phyloP scores from a whole-genome alignment of 2,329 filamentous ascomycete genomes.

The Metarhizium sp. region DNA sequence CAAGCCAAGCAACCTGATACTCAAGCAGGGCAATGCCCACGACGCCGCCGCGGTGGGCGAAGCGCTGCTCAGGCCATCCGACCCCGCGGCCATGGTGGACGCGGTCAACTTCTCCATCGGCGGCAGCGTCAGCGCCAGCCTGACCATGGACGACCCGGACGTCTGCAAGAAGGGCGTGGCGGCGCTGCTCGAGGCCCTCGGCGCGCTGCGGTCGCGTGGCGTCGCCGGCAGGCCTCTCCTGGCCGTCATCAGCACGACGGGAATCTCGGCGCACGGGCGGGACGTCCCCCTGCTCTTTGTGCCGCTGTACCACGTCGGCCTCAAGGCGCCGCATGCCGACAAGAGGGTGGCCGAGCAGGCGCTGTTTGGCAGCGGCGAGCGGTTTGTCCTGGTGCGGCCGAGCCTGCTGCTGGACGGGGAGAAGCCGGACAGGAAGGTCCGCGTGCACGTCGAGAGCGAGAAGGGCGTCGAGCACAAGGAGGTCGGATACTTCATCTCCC shows the following conservation, averaged over 20 bases:
- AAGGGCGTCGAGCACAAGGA: constrained; percentile 23
- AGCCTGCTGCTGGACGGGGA: constrained; percentile 23
- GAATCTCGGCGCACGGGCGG: constrained; percentile 21
- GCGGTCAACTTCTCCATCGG: constrained; percentile 31
- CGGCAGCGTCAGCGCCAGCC: constrained; percentile 13
- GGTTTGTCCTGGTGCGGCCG: constrained; percentile 28
- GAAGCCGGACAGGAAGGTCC: constrained; percentile 13
- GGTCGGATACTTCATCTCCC: constrained; percentile 30
- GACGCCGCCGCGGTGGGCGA: constrained; percentile 21
- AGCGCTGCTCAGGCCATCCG: constrained; percentile 19
- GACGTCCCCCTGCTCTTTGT: constrained; percentile 27
- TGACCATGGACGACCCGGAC: constrained; percentile 23
- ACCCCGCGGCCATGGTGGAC: constrained; percentile 22
- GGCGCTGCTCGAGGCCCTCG: constrained; percentile 24
- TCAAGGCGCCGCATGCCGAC: constrained; percentile 35
- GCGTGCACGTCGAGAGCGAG: constrained; percentile 23
- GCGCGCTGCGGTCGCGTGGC: constrained; percentile 11
- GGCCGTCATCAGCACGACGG: constrained; percentile 30
- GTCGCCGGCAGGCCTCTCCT: constrained; percentile 22
- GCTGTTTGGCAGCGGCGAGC: constrained; percentile 19
- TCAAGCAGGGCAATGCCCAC: constrained; percentile 29
- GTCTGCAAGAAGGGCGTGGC: constrained; percentile 29
- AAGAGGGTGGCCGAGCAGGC: constrained; percentile 36
- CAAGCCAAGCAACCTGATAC: constrained; percentile 22
- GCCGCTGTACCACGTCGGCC: constrained; percentile 33